Percentiles rank a stretch among this genome's conserved stretches.
Conservation (phyloP, 2,329 filamentous ascomycete genomes). For the Ceratocystis ficicola region DNA sequence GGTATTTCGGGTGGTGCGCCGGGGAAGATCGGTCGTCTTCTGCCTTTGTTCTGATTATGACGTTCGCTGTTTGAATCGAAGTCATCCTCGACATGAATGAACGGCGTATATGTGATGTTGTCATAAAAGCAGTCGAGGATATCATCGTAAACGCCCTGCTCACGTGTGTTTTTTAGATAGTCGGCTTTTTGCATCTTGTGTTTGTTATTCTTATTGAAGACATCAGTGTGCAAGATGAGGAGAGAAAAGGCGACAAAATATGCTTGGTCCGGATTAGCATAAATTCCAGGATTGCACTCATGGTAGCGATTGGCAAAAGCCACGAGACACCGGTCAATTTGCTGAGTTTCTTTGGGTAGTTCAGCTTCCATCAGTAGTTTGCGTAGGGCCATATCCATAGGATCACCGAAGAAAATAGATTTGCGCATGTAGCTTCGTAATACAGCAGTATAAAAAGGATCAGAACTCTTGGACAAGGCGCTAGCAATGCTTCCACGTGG, state of each 20-base stretch:
- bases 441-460: slow-evolving; percentile 71
- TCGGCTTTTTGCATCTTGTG: slow-evolving; percentile 95
- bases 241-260: slow-evolving; percentile 97
- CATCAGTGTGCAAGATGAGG: slow-evolving; percentile 89
- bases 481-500: slow-evolving; percentile 74
- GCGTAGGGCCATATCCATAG: slow-evolving; percentile 93
- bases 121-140: slow-evolving; percentile 95
- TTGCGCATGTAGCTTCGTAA: slow-evolving; percentile 89
- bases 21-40: slow-evolving; percentile 58
- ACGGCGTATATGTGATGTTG: slow-evolving; percentile 95
- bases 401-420: slow-evolving; percentile 91
- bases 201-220: slow-evolving; percentile 99
- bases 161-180: slow-evolving; percentile 87
- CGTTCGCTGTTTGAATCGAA: slow-evolving; percentile 66
- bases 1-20: slow-evolving; percentile 38
- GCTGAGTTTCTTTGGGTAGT: slow-evolving; percentile 91
- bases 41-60: slow-evolving; percentile 58
- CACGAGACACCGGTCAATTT: slow-evolving; percentile 88
- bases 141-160: slow-evolving; percentile 85
- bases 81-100: slow-evolving; percentile 94
- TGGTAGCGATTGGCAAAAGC: slow-evolving; percentile 94
- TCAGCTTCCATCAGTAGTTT: slow-evolving; percentile 96
- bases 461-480: slow-evolving; percentile 71
- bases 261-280: slow-evolving; percentile 80
- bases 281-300: slow-evolving; percentile 96